These are phyloP conservation scores for Scytalidium lignicola DNA, from an alignment of 2,329 filamentous ascomycete species.

Conservation along the genomic window DNA sequence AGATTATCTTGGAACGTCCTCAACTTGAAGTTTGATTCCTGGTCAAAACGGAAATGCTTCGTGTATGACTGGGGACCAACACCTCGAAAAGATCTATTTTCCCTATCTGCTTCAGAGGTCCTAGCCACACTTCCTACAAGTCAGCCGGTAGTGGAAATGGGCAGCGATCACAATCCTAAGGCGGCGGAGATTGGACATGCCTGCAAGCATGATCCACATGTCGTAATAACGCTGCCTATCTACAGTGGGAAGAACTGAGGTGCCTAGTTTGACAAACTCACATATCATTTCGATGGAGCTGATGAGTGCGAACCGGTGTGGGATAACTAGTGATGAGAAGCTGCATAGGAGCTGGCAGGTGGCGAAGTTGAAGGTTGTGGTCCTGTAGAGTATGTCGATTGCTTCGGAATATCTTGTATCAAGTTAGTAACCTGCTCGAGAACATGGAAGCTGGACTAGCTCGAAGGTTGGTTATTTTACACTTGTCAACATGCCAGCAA, in stretches of 20 bases:
- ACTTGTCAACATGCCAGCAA: slow-evolving; percentile 3
- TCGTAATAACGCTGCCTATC: background rate
- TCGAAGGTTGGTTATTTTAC: background rate
- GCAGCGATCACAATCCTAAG: slow-evolving; percentile 1
- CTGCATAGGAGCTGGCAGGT: background rate
- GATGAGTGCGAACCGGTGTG: slow-evolving; percentile 2
- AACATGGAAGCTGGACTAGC: background rate
- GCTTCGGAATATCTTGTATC: slow-evolving; percentile 2
- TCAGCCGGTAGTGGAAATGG: background rate
- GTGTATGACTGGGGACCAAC: slow-evolving; percentile 1
- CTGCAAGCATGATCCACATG: slow-evolving; percentile 1
- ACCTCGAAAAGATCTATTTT: slow-evolving; percentile 2
- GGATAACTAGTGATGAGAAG: slow-evolving; percentile 2
- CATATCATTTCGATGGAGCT: slow-evolving; percentile 2
- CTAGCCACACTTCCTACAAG: slow-evolving; percentile 1
- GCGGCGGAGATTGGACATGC: slow-evolving; percentile 2
- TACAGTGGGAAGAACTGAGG: background rate
- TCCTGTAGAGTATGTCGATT: slow-evolving; percentile 3
- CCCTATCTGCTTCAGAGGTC: background rate
- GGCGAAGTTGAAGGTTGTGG: slow-evolving; percentile 2
- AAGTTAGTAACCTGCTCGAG: background rate
- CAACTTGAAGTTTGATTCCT: background rate
- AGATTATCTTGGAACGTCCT: background rate
- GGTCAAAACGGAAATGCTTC: background rate
- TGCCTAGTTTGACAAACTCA: slow-evolving; percentile 2